Conservation (phyloP, 345 rosid genomes). For the Crucihimalaya himalaica region DNA sequence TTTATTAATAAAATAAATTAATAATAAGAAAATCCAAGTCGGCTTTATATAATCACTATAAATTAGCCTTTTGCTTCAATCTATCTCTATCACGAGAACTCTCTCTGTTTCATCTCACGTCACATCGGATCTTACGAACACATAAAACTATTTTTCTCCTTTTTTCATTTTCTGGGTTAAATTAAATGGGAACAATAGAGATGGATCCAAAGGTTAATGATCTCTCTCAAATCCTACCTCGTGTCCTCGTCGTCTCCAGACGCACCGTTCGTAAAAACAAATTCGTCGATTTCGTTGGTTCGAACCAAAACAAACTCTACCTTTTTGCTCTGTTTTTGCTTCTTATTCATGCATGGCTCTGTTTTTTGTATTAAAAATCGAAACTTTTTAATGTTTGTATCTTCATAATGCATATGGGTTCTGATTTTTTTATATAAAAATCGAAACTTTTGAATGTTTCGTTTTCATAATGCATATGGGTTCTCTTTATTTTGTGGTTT, state of each 20-base stretch:
- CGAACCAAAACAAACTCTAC: neutral
- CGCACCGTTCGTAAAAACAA: conserved; percentile 67
- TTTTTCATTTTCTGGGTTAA: neutral
- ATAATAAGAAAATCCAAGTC: conserved; percentile 17
- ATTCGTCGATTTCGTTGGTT: conserved; percentile 67
- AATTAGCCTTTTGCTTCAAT: conserved; percentile 25
- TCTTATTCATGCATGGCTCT: conserved; percentile 26
- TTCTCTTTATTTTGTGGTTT: neutral
- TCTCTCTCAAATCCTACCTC: conserved; percentile 57
- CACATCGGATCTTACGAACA: conserved; percentile 34
- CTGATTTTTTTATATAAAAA: neutral
- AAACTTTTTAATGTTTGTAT: conserved; percentile 1
- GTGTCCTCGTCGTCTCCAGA: conserved; percentile 67
- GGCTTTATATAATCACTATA: conserved; percentile 22
- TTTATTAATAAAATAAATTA: neutral
- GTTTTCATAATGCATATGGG: neutral
- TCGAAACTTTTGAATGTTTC: neutral
- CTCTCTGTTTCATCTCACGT: conserved; percentile 26
- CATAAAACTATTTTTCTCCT: conserved; percentile 10
- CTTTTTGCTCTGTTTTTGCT: neutral
- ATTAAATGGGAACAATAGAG: neutral
- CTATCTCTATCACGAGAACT: conserved; percentile 19
- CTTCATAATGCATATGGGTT: conserved; percentile 30
- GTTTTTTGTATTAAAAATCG: neutral
- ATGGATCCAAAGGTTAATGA: conserved; percentile 37